Evolutionary conservation across 208 protist species (phyloP), one percentile per base, ranked within the genome.

Genomic region (Crithidia brevicula): DNA sequence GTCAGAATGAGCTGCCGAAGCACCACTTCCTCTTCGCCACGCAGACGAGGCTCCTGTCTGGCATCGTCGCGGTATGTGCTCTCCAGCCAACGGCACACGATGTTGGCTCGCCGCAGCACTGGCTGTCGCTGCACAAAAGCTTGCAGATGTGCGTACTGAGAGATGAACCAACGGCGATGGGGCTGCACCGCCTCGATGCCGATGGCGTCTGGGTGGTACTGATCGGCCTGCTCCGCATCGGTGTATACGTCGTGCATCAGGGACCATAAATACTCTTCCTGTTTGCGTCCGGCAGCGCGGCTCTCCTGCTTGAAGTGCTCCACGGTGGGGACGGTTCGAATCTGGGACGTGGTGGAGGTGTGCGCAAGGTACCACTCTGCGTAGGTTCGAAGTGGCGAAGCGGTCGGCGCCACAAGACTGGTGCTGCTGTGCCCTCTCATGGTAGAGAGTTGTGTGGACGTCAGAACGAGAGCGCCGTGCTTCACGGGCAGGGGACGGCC

Each of bases 81-180:
- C 74, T 95, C 90, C 11, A 95, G 72, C 87, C 90, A 95, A 25
- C 85, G 78, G 49, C 82, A 72, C 67, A 93, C 80, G 34, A 90
- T 52, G 59, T 74, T 88, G 67, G 82, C 82, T 10, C 81, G 76
- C 36, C 90, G 86, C 45, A 93, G 71, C 25, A 89, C 45, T 22
- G 86, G 74, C 25, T 81, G 65, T 4, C 77, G 77, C 60, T 83
- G 72, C 63, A 95, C 75, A 3, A 93, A 67, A 22, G 83, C 72
- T 61, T 95, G 90, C 30, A 95, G 71, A 33, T 87, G 80, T 15
- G 85, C 87, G 58, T 85, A 76, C 27, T 95, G 90, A 28, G 87
- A 91, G 47, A 91, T 73, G 54, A 83, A 95, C 87, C 90, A 95
- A 30, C 85, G 84, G 4, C 90, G 82, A 61, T 89, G 83, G 11